Evolutionary conservation across 78 protist genomes (phyloP), one percentile per base, ranked within the genome.

Genomic region (Dictyostelium brefeldianum): DNA sequence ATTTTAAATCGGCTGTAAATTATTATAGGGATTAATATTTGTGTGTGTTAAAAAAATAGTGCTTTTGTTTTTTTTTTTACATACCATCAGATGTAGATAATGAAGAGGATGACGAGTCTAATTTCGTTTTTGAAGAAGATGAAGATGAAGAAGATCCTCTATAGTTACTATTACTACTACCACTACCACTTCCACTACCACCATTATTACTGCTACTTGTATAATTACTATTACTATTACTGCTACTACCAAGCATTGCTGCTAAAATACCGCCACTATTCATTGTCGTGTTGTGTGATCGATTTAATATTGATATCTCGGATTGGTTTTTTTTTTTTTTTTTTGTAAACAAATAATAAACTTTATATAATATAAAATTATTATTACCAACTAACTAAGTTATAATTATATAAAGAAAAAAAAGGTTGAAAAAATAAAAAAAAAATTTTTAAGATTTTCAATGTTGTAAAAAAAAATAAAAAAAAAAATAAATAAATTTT

Each of bases 1-100:
- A 12, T 80, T 50, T 83, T 4, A 70, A 74, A 15, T 87, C 93
- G n/a, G 69, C 20, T 81, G 10, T 17, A n/a, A 9, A n/a, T 15
- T 8, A 15, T 80, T 51, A 15, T 7, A 9, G 12, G 14, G 47
- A 11, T 15, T 8, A 6, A 7, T 0, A n/a, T n/a, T n/a, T n/a
- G 43, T 36, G 43, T 36, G 43, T 36, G 43, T 36, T 36, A 36
- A 36, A 36, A 36, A 36, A 36, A 36, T 3, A 36, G 43, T 27
- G 27, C n/a, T n/a, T n/a, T n/a, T n/a, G n/a, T n/a, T n/a, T n/a
- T n/a, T n/a, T 64, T 25, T 29, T 11, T 7, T 27, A 64, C 73
- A 25, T 64, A 64, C 73, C 22, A 64, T 64, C 73, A 12, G 73
- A 64, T 1, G 22, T 27, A 0, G 73, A 64, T 27, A 64, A 0